A percentile compares a stretch with the other conserved stretches of the same genome.
phyloP scores from a whole-genome alignment of 768 basidiomycete species.

The Boletus sp. region DNA sequence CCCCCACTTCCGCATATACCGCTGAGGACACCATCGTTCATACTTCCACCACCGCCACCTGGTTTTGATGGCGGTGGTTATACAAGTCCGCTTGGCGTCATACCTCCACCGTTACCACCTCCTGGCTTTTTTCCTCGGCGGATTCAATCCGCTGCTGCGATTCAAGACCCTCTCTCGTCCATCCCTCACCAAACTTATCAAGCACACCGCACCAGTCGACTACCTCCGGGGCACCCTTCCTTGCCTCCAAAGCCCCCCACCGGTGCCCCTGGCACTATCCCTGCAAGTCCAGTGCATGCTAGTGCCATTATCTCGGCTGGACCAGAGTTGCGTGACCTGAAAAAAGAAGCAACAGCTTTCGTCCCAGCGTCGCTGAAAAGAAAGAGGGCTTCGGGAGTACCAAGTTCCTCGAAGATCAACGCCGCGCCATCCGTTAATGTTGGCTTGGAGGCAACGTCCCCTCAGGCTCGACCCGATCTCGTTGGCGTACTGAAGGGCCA shows the following conservation, averaged over 20 bases:
- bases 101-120: conserved; percentile 44
- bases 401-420: conserved; percentile 47
- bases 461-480: conserved; percentile 59
- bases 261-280: conserved; percentile 31
- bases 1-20: conserved; percentile 18
- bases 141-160: conserved; percentile 45
- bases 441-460: conserved; percentile 22
- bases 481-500: conserved; percentile 58
- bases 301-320: conserved; percentile 78
- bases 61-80: conserved; percentile 8
- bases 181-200: conserved; percentile 78
- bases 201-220: conserved; percentile 53
- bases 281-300: conserved; percentile 41
- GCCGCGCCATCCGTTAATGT: conserved; percentile 57
- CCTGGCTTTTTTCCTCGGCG: conserved; percentile 65
- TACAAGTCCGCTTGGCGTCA: conserved; percentile 14
- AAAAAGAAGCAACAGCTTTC: conserved; percentile 93
- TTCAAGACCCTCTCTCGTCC: conserved; percentile 76
- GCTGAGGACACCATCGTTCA: conserved; percentile 17
- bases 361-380: conserved; percentile 80
- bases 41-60: conserved; percentile 7
- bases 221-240: conserved; percentile 38
- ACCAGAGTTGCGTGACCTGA: conserved; percentile 87
- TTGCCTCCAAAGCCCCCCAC: conserved; percentile 41
- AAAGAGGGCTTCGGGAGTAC: conserved; percentile 46